These are phyloP conservation scores for Tripterygium wilfordii DNA, from an alignment of 177 flowering plant species.

Conservation along the genomic window DNA sequence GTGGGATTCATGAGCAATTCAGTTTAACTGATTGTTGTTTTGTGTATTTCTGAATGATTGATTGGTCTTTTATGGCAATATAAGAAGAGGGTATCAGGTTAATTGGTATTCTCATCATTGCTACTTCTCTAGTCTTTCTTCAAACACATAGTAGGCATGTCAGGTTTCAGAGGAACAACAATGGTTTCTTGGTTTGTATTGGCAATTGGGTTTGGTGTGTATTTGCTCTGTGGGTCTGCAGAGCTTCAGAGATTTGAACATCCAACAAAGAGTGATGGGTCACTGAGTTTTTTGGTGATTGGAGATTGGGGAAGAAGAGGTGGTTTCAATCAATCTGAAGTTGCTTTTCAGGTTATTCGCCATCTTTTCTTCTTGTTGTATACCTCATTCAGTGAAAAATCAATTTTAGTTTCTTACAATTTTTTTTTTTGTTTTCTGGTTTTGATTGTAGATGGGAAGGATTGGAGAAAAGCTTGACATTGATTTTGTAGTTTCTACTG, in stretches of 20 bases:
- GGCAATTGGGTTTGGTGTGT: not conserved
- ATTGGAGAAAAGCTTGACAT: conserved; percentile 58
- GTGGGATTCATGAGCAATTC: too few relatives aligned
- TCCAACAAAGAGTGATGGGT: conserved; percentile 33
- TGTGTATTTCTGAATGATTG: too few relatives aligned
- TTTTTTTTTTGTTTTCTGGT: not conserved
- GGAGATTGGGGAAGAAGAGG: conserved; percentile 87
- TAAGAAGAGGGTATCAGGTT: too few relatives aligned
- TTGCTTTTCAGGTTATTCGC: conserved; percentile 54
- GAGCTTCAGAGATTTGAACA: conserved; percentile 37
- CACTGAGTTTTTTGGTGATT: conserved; percentile 48
- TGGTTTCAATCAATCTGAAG: conserved; percentile 47
- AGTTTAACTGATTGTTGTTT: too few relatives aligned
- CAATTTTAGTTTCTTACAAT: too few relatives aligned
- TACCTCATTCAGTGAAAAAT: not conserved
- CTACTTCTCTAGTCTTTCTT: too few relatives aligned
- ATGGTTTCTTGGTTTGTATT: not conserved
- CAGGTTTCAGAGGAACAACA: not conserved
- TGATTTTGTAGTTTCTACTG: conserved; percentile 69
- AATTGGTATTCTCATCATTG: too few relatives aligned
- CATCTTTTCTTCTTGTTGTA: not conserved
- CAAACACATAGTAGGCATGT: too few relatives aligned
- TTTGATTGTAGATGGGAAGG: conserved; percentile 64
- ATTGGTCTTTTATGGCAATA: too few relatives aligned
- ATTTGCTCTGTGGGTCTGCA: conserved; percentile 3